Evolutionary conservation across 805 yeast genomes (phyloP).

Genomic region (Alloascoidea africana): DNA sequence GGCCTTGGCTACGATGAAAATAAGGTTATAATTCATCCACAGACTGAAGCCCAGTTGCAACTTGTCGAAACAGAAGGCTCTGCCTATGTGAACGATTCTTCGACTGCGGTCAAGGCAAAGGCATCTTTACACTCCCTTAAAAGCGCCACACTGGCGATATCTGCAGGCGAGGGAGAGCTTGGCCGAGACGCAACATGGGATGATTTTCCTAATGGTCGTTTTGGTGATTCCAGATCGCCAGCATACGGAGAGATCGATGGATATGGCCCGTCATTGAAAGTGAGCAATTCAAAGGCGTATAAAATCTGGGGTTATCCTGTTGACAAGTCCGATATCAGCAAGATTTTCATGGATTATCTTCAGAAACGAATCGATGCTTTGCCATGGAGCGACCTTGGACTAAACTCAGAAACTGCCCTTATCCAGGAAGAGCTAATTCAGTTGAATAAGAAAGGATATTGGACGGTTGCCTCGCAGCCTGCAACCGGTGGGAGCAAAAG

Average conservation of each 20-base stretch:
- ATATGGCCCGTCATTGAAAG: slow-evolving; percentile 83
- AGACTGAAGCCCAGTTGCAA: background rate
- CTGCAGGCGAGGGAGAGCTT: slow-evolving; percentile 68
- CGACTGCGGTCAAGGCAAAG: too few species aligned
- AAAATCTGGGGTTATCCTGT: slow-evolving; percentile 74
- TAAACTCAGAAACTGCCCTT: slow-evolving; percentile 79
- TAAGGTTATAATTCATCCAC: slow-evolving; percentile 15
- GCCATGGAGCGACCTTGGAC: slow-evolving; percentile 86
- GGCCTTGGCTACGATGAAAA: slow-evolving; percentile 10
- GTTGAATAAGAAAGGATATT: slow-evolving; percentile 57
- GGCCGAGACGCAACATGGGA: slow-evolving; percentile 95
- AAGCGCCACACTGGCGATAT: slow-evolving; percentile 49
- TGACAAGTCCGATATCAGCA: slow-evolving; percentile 39
- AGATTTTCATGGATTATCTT: slow-evolving; percentile 56
- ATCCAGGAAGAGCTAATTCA: slow-evolving; percentile 84
- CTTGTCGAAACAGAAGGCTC: background rate
- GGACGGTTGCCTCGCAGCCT: slow-evolving; percentile 93
- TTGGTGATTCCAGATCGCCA: slow-evolving; percentile 89
- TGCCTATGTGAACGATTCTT: background rate
- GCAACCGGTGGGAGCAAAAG: slow-evolving; percentile 71
- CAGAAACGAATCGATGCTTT: slow-evolving; percentile 60
- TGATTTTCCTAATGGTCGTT: slow-evolving; percentile 91
- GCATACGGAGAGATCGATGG: slow-evolving; percentile 98
- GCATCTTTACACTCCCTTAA: background rate
- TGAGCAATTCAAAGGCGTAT: slow-evolving; percentile 48